Conservation (phyloP, 164 flowering plant species). For the Stephania japonica region DNA sequence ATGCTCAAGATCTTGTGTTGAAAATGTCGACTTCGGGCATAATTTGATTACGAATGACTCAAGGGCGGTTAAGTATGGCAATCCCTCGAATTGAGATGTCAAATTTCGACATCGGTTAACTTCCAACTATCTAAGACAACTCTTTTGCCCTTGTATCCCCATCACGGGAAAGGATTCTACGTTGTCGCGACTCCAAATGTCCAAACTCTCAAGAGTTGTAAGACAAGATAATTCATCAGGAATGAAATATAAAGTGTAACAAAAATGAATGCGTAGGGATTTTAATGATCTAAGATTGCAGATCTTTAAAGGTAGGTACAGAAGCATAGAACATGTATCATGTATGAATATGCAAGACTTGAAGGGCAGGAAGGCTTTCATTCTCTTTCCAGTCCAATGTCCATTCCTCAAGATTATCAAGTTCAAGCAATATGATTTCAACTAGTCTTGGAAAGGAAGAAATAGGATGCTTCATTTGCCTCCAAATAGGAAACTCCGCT, state of each 20-base stretch:
- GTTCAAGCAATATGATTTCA: neutral
- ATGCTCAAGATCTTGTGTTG: too few species aligned
- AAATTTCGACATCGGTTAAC: too few species aligned
- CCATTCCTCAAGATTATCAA: neutral
- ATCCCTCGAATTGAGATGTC: too few species aligned
- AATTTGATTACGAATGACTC: too few species aligned
- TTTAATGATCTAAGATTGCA: neutral
- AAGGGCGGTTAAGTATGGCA: too few species aligned
- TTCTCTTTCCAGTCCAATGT: neutral
- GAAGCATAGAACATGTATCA: neutral
- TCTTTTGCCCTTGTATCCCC: too few species aligned
- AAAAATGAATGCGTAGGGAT: neutral
- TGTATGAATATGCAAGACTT: neutral
- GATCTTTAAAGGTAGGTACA: neutral
- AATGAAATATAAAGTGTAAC: neutral
- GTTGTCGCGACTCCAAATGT: too few species aligned
- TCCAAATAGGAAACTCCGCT: neutral
- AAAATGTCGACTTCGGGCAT: too few species aligned
- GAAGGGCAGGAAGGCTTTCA: neutral
- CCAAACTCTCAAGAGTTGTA: too few species aligned
- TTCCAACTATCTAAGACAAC: too few species aligned
- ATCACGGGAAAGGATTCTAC: too few species aligned
- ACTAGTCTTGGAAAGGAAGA: neutral
- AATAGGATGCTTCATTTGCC: neutral
- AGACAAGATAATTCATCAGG: neutral